Evolutionary conservation across 331 rosid species (phyloP), one percentile per base, ranked within the genome.

Genomic region (Quercus phellos): DNA sequence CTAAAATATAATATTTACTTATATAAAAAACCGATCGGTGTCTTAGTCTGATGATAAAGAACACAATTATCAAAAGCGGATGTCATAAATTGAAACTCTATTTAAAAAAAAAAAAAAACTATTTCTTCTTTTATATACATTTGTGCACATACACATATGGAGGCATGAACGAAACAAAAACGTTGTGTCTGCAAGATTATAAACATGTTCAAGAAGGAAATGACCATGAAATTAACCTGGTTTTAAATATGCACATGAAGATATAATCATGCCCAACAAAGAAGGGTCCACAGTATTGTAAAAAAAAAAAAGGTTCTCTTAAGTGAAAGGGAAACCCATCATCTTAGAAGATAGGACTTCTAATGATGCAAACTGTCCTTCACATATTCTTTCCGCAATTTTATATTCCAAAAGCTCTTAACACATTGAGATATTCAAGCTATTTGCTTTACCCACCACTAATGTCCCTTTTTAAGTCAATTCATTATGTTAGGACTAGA

Each of bases 321-420:
- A 55, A 58, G 12, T 34, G 51, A 83, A 73, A 63, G 34, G 34
- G 34, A 51, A 78, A 6, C 38, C 60, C 70, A 81, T 59, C 72
- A 77, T 78, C 63, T 46, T 67, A 61, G 66, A 77, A 51, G 70
- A 67, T 30, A 67, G 51, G 73, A 59, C 68, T 74, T 76, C 59
- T 60, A 78, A 88, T 81, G 79, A 76, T 80, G 85, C 66, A 69
- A 74, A 75, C 75, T 10, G 79, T 76, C 76, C 80, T 53, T 82
- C 68, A 30, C 74, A 74, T 30, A 79, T 85, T 79, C 80, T 64
- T 77, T 74, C 50, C 27, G 14, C 46, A 55, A 72, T 46, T 77
- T 60, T 73, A 55, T 61, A 78, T 69, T 77, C 79, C 67, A 51
- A 59, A 72, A 67, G 74, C 66, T 13, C 54, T 50, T 54, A 74